Evolutionary conservation across 2,329 filamentous ascomycete genomes (phyloP).

Genomic region (Emmonsiellopsis sp.): DNA sequence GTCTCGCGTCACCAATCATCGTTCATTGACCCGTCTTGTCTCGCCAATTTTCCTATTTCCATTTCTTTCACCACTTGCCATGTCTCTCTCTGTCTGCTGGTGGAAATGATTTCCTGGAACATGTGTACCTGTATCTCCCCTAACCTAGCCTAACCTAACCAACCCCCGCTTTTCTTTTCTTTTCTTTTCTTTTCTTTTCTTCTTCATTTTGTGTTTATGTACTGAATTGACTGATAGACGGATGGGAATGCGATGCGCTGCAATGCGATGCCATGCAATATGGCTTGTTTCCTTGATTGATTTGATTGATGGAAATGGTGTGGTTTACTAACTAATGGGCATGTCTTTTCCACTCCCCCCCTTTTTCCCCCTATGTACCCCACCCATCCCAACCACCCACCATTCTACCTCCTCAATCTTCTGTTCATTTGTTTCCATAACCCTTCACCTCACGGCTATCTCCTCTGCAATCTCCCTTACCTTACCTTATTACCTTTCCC

Average conservation of each 20-base stretch:
- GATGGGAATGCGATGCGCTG: too few relatives aligned
- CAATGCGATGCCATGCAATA: background rate
- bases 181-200: background rate
- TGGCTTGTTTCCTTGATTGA: slow-evolving; percentile 5
- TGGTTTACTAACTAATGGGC: background rate
- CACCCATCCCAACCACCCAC: background rate
- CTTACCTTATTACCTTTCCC: background rate
- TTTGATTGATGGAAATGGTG: slow-evolving; percentile 1
- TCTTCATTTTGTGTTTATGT: background rate
- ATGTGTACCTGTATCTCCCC: too few relatives aligned
- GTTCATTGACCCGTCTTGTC: too few relatives aligned
- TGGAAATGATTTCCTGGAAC: too few relatives aligned
- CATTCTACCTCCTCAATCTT: background rate
- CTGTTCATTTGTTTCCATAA: background rate
- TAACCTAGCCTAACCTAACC: background rate
- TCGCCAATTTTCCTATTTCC: too few relatives aligned
- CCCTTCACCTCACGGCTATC: background rate
- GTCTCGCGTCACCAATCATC: too few relatives aligned
- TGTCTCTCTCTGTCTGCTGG: too few relatives aligned
- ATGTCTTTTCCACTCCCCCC: too few relatives aligned
- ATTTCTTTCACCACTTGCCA: too few relatives aligned
- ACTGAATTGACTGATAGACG: too few relatives aligned
- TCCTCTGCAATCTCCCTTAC: background rate
- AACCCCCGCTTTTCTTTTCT: background rate
- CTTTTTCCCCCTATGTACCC: background rate